Evolutionary conservation across 345 rosid genomes (phyloP).

Genomic region (Jatropha curcas): DNA sequence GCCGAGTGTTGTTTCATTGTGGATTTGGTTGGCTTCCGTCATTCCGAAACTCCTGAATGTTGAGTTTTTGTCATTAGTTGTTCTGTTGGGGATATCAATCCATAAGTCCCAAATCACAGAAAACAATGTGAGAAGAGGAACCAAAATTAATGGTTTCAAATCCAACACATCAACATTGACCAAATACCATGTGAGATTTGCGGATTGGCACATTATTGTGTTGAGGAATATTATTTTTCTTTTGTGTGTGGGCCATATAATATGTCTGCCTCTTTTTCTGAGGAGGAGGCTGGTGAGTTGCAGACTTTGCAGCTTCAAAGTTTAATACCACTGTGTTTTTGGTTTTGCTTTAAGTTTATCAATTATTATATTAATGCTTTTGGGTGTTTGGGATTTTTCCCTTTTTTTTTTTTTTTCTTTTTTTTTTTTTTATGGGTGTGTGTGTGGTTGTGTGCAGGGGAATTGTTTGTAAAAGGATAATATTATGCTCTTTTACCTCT

Average conservation of each 20-base stretch:
- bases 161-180: background rate
- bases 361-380: too few relatives aligned
- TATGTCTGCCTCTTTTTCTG: background rate
- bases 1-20: constrained; percentile 93
- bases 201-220: background rate
- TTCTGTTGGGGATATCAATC: too few relatives aligned
- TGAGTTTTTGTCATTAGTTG: constrained; percentile 23
- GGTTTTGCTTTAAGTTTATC: background rate
- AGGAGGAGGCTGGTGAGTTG: too few relatives aligned
- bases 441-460: too few relatives aligned
- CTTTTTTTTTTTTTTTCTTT: too few relatives aligned
- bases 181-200: background rate
- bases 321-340: background rate
- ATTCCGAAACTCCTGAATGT: constrained; percentile 93
- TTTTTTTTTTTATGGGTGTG: too few relatives aligned
- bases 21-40: constrained; percentile 97
- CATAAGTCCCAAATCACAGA: too few relatives aligned
- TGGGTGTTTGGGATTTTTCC: too few relatives aligned
- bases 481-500: too few relatives aligned
- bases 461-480: too few relatives aligned
- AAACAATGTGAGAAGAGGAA: too few relatives aligned
- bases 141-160: too few relatives aligned
- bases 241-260: background rate
- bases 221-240: background rate
- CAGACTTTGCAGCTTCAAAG: background rate